phyloP scores from a whole-genome alignment of 2,329 filamentous ascomycete species.

The Colletotrichum siamense region DNA sequence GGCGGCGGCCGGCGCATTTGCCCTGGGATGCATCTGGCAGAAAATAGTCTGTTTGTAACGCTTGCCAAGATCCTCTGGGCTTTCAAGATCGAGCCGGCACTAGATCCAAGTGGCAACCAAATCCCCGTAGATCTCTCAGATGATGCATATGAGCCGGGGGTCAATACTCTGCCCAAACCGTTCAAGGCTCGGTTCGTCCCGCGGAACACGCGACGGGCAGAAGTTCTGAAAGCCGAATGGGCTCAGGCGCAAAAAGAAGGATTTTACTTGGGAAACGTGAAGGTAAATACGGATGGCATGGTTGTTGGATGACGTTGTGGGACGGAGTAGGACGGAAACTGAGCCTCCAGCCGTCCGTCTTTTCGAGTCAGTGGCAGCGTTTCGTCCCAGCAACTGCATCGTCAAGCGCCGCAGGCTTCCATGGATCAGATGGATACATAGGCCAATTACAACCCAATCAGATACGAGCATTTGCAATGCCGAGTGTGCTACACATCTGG shows the following conservation, averaged over 20 bases:
- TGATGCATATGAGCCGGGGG: not conserved
- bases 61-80: conserved; percentile 59
- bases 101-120: not conserved
- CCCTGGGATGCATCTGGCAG: conserved; percentile 54
- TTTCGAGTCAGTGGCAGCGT: not conserved
- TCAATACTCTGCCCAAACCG: not conserved
- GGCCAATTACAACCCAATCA: not conserved
- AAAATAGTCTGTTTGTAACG: conserved; percentile 51
- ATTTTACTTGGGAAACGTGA: not conserved
- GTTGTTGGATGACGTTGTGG: not conserved
- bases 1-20: conserved; percentile 29
- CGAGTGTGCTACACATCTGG: not conserved
- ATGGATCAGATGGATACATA: not conserved
- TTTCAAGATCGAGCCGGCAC: conserved; percentile 42
- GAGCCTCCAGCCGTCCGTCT: not conserved
- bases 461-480: not conserved
- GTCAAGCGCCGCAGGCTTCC: not conserved
- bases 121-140: not conserved
- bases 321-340: not conserved
- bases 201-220: not conserved
- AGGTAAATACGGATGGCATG: not conserved
- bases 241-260: not conserved
- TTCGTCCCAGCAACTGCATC: not conserved
- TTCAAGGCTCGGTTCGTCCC: not conserved
- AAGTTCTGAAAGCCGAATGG: not conserved